Conservation (phyloP, 139 green algal species). For the Nannochloris sp. region DNA sequence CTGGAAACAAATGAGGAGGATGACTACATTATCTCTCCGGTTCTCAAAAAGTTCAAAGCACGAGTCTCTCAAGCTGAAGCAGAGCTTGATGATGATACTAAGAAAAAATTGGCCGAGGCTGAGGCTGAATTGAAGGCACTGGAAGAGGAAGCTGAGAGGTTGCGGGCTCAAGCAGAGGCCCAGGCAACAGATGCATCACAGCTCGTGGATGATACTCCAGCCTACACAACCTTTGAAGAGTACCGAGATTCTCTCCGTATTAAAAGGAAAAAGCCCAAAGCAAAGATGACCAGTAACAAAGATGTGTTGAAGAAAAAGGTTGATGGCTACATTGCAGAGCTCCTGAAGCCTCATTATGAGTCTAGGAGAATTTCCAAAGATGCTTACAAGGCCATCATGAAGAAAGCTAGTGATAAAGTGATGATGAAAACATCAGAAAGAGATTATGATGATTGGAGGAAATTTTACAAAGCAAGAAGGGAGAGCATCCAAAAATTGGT, state of each 20-base stretch:
- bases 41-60: background rate
- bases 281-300: conserved; percentile 1
- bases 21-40: background rate
- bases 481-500: conserved; percentile 24
- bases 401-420: conserved; percentile 19
- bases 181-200: background rate
- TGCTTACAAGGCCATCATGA: conserved; percentile 36
- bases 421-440: background rate
- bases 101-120: conserved; percentile 4
- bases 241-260: conserved; percentile 1
- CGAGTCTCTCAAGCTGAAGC: background rate
- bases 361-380: conserved; percentile 35
- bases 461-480: conserved; percentile 5
- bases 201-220: background rate
- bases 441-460: background rate
- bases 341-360: conserved; percentile 28
- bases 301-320: background rate
- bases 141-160: conserved; percentile 2
- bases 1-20: background rate
- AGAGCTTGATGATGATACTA: conserved; percentile 14
- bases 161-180: background rate
- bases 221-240: background rate
- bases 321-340: background rate
- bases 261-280: conserved; percentile 11
- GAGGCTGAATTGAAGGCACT: background rate